Percentiles rank a stretch among this genome's conserved stretches.
These are phyloP conservation scores for Didymella exigua DNA, from an alignment of 2,329 filamentous ascomycete species.

Conservation along the genomic window DNA sequence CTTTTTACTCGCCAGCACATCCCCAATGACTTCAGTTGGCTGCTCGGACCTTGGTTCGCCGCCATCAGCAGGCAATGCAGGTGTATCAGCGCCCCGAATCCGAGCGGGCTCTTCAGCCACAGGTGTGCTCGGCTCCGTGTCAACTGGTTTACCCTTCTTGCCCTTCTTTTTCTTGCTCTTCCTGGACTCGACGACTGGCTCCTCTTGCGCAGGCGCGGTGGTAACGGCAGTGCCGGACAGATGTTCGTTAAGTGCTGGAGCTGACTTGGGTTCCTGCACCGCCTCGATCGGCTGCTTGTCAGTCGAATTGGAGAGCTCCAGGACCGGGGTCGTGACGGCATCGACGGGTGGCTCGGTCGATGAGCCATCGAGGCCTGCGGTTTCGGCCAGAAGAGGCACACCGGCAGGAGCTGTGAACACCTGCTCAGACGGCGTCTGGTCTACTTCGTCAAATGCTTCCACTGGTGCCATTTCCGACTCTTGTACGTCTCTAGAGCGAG, in stretches of 20 bases:
- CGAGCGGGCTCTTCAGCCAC: conserved; percentile 6
- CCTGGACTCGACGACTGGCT: conserved; percentile 18
- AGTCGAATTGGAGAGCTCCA: neutral
- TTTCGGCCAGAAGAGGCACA: conserved; percentile 2
- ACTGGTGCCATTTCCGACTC: neutral
- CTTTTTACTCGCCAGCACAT: neutral
- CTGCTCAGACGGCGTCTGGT: neutral
- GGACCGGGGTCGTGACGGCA: neutral
- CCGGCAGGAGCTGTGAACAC: neutral
- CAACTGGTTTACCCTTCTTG: conserved; percentile 22
- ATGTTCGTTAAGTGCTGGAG: neutral
- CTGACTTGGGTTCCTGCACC: neutral
- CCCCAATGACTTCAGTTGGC: neutral
- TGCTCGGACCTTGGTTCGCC: neutral
- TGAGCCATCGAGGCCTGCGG: neutral
- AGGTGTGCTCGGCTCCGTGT: conserved; percentile 18
- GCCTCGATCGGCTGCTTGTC: neutral
- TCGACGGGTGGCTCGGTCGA: neutral
- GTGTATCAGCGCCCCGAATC: neutral
- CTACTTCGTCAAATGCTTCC: no score
- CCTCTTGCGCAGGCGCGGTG: neutral
- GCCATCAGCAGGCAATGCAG: neutral
- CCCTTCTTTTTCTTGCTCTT: conserved; percentile 34
- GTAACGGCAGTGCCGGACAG: neutral
- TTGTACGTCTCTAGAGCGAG: neutral